These are phyloP conservation scores for Parmelia sp. DNA, from an alignment of 495 filamentous ascomycete species.

Conservation along the genomic window DNA sequence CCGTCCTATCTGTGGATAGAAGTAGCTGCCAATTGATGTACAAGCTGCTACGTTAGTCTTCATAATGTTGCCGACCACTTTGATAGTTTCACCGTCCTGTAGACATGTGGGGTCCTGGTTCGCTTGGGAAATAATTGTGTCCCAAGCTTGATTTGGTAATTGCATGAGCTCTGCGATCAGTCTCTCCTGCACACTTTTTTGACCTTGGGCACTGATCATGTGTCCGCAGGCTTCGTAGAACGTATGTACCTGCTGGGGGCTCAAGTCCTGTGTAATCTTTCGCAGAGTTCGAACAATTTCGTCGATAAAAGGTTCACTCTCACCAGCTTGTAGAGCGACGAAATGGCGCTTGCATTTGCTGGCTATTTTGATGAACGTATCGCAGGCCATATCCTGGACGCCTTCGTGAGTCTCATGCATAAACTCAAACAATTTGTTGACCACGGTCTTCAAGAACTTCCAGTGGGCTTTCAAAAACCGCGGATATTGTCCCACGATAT, in stretches of 20 bases:
- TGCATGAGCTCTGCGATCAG: slow-evolving; percentile 89
- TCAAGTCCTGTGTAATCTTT: slow-evolving; percentile 90
- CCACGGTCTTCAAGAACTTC: slow-evolving; percentile 99
- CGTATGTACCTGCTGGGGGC: slow-evolving; percentile 94
- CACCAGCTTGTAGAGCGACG: slow-evolving; percentile 89
- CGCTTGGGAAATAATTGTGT: slow-evolving; percentile 80
- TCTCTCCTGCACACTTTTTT: slow-evolving; percentile 82
- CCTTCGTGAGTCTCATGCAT: slow-evolving; percentile 99
- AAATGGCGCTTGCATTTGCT: slow-evolving; percentile 97
- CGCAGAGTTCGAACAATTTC: slow-evolving; percentile 94
- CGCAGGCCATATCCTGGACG: slow-evolving; percentile 99
- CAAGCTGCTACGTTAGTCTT: slow-evolving; percentile 99
- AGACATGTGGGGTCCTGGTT: slow-evolving; percentile 74
- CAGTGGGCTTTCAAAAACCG: slow-evolving; percentile 97
- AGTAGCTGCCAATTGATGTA: slow-evolving; percentile 90
- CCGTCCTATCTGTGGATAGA: slow-evolving; percentile 96
- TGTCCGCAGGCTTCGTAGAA: slow-evolving; percentile 99
- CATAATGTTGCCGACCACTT: slow-evolving; percentile 98
- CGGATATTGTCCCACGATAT: slow-evolving; percentile 97
- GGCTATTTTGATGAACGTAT: slow-evolving; percentile 99
- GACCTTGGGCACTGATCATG: slow-evolving; percentile 97
- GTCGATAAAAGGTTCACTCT: slow-evolving; percentile 94
- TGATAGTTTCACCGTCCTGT: slow-evolving; percentile 89
- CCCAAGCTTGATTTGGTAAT: slow-evolving; percentile 90
- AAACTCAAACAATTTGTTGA: slow-evolving; percentile 99